phyloP scores from a whole-genome alignment of 768 basidiomycete genomes.

The Strobilomyces confusus region DNA sequence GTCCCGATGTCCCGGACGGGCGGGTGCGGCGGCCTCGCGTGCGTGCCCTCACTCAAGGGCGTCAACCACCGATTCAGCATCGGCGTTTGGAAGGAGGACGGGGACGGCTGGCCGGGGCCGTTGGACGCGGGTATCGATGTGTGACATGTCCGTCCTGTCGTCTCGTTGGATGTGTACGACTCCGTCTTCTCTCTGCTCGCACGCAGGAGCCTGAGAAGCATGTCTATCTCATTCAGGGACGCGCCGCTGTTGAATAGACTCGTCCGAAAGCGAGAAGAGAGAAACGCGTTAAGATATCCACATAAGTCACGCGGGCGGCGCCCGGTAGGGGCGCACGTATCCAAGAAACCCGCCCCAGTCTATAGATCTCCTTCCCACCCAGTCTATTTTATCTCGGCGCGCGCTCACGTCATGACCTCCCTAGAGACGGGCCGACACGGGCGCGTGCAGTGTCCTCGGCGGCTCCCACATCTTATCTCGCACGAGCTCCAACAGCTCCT shows the following conservation, averaged over 20 bases:
- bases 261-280: background rate
- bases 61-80: constrained; percentile 89
- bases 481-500: constrained; percentile 45
- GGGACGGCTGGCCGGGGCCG: background rate
- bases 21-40: constrained; percentile 76
- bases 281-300: background rate
- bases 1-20: constrained; percentile 74
- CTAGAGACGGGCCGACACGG: constrained; percentile 16
- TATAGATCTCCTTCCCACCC: background rate
- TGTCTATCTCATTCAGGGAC: too few relatives aligned
- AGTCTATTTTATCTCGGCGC: background rate
- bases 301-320: background rate
- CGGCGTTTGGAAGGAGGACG: constrained; percentile 52
- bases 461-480: constrained; percentile 58
- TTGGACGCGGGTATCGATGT: constrained; percentile 29
- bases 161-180: too few relatives aligned
- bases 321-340: background rate
- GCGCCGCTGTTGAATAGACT: too few relatives aligned
- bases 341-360: background rate
- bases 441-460: background rate
- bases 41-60: constrained; percentile 75
- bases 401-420: background rate
- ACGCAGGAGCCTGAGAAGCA: too few relatives aligned
- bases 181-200: too few relatives aligned
- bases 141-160: too few relatives aligned